A percentile compares a stretch with the other conserved stretches of the same genome.
These are phyloP conservation scores for Martiniozyma asiatica DNA, from an alignment of 1,139 yeast species.

Conservation along the genomic window DNA sequence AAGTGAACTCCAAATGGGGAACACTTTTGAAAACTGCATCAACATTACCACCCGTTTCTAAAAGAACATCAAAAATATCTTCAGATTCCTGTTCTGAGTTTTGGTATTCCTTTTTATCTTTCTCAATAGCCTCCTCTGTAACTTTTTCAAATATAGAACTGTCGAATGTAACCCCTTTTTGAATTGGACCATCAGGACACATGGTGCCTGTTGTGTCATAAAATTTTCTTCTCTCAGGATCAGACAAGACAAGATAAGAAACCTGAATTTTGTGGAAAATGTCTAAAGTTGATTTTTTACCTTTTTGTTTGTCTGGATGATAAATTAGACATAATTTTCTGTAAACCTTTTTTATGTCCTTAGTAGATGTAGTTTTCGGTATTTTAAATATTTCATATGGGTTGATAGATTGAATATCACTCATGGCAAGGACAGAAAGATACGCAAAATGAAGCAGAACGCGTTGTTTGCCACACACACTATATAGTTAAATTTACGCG, in stretches of 20 bases:
- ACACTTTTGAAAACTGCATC: constrained; percentile 58
- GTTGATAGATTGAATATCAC: constrained; percentile 17
- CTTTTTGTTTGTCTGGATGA: constrained; percentile 65
- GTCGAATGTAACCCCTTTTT: constrained; percentile 26
- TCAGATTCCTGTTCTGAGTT: constrained; percentile 52
- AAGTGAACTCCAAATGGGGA: constrained; percentile 63
- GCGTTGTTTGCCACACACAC: too few species aligned
- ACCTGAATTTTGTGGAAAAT: constrained; percentile 61
- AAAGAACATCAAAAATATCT: constrained; percentile 52
- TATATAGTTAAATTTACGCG: too few species aligned
- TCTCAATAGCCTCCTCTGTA: constrained; percentile 62
- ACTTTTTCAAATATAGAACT: constrained; percentile 37
- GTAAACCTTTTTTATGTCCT: constrained; percentile 59
- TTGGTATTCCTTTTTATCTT: constrained; percentile 56
- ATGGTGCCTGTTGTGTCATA: constrained; percentile 64
- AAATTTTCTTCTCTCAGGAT: constrained; percentile 38
- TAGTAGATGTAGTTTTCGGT: constrained; percentile 29
- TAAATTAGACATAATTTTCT: constrained; percentile 54
- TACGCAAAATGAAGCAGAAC: constrained; percentile 4
- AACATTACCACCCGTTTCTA: constrained; percentile 57
- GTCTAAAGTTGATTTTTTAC: constrained; percentile 22
- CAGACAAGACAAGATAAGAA: constrained; percentile 61
- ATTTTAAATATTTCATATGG: constrained; percentile 55
- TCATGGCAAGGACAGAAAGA: constrained; percentile 24
- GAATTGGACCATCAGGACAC: constrained; percentile 22